Evolutionary conservation across 148 eudicot species (phyloP).

Genomic region (Camellia lanceoleosa): DNA sequence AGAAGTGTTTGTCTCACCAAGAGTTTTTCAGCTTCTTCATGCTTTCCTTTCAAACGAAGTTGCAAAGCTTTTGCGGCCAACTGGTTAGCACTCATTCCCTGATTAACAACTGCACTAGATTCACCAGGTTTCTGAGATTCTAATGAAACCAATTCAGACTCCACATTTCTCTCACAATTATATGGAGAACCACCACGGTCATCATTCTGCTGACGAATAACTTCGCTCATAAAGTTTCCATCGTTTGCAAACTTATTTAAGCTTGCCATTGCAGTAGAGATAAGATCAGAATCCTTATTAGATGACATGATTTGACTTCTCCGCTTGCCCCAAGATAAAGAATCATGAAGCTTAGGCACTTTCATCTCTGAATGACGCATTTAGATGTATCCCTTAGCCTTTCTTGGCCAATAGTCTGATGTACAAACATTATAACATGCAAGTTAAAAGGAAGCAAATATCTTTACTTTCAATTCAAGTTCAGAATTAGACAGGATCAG

Average conservation of each 20-base stretch:
- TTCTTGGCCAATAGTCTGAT: no score
- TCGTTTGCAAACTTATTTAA: constrained; percentile 72
- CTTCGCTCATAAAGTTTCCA: constrained; percentile 68
- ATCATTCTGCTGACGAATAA: constrained; percentile 35
- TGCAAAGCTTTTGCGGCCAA: constrained; percentile 92
- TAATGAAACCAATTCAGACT: no score
- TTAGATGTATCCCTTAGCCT: no score
- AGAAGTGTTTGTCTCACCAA: constrained; percentile 44
- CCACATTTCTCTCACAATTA: constrained; percentile 32
- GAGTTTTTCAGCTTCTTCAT: constrained; percentile 84
- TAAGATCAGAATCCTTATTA: constrained; percentile 45
- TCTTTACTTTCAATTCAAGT: no score
- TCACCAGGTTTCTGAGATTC: constrained; percentile 26
- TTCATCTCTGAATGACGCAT: no score
- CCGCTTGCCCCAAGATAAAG: constrained; percentile 81
- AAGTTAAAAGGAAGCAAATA: no score
- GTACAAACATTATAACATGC: no score
- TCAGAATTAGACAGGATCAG: no score
- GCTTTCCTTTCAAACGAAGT: constrained; percentile 84
- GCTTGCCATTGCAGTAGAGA: constrained; percentile 73
- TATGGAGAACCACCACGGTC: constrained; percentile 18
- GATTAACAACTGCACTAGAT: constrained; percentile 26
- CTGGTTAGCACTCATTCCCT: constrained; percentile 80
- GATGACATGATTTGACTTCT: constrained; percentile 44
- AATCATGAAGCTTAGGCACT: constrained; percentile 70